Conservation (phyloP, 805 yeast species). For the Torulaspora quercuum region DNA sequence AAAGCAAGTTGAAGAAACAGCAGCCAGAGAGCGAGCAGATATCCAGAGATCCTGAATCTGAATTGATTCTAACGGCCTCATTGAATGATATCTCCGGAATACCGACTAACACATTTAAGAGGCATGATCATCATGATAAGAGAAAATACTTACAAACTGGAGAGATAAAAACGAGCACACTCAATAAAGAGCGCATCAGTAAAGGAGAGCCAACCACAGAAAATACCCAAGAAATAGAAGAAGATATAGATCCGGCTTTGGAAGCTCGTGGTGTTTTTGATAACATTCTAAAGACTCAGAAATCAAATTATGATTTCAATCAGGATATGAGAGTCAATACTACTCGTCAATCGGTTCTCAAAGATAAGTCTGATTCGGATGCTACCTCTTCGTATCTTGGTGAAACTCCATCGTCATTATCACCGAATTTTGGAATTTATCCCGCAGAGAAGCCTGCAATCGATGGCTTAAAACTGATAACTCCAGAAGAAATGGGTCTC, state of each 20-base stretch:
- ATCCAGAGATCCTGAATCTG: slow-evolving; percentile 17
- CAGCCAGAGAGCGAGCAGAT: too few species aligned
- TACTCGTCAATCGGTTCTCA: neutral
- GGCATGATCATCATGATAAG: slow-evolving; percentile 15
- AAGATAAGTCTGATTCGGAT: slow-evolving; percentile 10
- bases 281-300: slow-evolving; percentile 27
- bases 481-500: slow-evolving; percentile 30
- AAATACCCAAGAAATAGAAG: slow-evolving; percentile 12
- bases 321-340: slow-evolving; percentile 1
- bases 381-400: slow-evolving; percentile 15
- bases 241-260: slow-evolving; percentile 30
- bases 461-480: slow-evolving; percentile 19
- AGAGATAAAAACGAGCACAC: neutral
- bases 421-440: slow-evolving; percentile 10
- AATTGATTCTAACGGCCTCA: slow-evolving; percentile 28
- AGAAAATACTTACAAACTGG: neutral
- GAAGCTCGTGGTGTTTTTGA: slow-evolving; percentile 32
- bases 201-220: too few species aligned
- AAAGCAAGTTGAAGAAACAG: slow-evolving; percentile 3
- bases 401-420: slow-evolving; percentile 17
- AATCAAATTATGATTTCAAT: slow-evolving; percentile 19
- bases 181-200: too few species aligned
- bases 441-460: slow-evolving; percentile 9
- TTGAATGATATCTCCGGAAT: slow-evolving; percentile 29
- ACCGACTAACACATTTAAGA: slow-evolving; percentile 31